These are phyloP conservation scores for Amaranthus tricolor DNA, from an alignment of 179 eudicot genomes.

Conservation along the genomic window DNA sequence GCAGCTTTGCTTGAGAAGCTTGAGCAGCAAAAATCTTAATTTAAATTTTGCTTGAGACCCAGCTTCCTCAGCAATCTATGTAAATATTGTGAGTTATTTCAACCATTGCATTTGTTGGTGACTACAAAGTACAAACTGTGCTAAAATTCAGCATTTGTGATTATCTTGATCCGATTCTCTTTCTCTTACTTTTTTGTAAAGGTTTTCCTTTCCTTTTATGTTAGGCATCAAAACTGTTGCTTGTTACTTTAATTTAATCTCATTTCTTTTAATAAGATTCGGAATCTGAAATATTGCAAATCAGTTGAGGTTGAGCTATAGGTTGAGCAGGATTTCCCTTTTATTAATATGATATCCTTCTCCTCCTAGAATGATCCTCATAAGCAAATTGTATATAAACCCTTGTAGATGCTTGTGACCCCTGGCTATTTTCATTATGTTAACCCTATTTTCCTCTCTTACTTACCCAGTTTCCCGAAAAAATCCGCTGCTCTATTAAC, in stretches of 20 bases:
- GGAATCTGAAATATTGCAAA: not conserved
- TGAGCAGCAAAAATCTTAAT: slow-evolving; percentile 37
- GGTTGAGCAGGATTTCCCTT: too few relatives aligned
- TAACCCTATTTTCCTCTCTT: not conserved
- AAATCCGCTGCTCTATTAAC: not conserved
- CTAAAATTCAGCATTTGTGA: not conserved
- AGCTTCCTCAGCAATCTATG: not conserved
- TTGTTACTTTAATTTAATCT: not conserved
- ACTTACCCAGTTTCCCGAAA: not conserved
- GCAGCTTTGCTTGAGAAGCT: slow-evolving; percentile 54
- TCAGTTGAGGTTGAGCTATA: not conserved
- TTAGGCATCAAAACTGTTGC: not conserved
- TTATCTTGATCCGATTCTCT: not conserved
- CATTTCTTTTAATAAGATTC: not conserved
- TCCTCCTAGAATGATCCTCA: not conserved
- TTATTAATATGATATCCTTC: not conserved
- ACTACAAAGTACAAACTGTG: not conserved
- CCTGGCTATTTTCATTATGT: not conserved
- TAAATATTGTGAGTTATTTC: slow-evolving; percentile 5
- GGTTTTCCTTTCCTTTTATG: not conserved
- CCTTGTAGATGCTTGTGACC: not conserved
- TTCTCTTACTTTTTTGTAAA: not conserved
- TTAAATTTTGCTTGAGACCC: slow-evolving; percentile 8
- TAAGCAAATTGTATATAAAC: not conserved
- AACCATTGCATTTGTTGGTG: not conserved